Evolutionary conservation across 2,329 filamentous ascomycete species (phyloP).

Genomic region (Epichloe scottii): DNA sequence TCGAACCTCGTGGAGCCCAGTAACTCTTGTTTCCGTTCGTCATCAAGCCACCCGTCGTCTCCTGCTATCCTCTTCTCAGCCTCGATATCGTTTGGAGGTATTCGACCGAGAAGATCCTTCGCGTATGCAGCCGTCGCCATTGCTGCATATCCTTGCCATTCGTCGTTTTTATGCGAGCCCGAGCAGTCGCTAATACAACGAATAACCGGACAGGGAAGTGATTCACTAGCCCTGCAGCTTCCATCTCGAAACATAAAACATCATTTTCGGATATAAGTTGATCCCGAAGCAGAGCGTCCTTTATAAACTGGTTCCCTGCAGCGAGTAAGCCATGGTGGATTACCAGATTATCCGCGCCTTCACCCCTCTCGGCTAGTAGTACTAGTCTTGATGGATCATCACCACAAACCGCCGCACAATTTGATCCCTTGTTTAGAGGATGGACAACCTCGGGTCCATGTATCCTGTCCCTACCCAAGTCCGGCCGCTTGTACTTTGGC

Average conservation of each 20-base stretch:
- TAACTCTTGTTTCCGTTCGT: no score
- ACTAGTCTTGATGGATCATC: neutral
- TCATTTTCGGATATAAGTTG: slow-evolving; percentile 9
- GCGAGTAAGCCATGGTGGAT: neutral
- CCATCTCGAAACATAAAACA: slow-evolving; percentile 11
- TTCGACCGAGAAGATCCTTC: no score
- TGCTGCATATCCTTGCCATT: no score
- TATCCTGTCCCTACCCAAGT: slow-evolving; percentile 2
- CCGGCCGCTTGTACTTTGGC: neutral
- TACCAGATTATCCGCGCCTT: slow-evolving; percentile 3
- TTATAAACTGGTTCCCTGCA: slow-evolving; percentile 9
- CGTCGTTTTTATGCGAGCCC: no score
- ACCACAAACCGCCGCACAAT: slow-evolving; percentile 3
- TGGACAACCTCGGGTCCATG: no score
- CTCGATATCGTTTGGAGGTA: no score
- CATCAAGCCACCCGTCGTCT: no score
- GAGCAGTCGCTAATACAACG: slow-evolving; percentile 25
- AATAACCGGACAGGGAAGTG: slow-evolving; percentile 13
- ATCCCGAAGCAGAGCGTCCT: slow-evolving; percentile 12
- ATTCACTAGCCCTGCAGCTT: slow-evolving; percentile 9
- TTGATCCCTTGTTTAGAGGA: slow-evolving; percentile 7
- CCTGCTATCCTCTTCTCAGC: no score
- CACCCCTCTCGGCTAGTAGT: neutral
- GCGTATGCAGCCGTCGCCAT: no score
- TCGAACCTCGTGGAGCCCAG: no score